These are phyloP conservation scores for Tulasnella calospora DNA, from an alignment of 768 basidiomycete species.

Conservation along the genomic window DNA sequence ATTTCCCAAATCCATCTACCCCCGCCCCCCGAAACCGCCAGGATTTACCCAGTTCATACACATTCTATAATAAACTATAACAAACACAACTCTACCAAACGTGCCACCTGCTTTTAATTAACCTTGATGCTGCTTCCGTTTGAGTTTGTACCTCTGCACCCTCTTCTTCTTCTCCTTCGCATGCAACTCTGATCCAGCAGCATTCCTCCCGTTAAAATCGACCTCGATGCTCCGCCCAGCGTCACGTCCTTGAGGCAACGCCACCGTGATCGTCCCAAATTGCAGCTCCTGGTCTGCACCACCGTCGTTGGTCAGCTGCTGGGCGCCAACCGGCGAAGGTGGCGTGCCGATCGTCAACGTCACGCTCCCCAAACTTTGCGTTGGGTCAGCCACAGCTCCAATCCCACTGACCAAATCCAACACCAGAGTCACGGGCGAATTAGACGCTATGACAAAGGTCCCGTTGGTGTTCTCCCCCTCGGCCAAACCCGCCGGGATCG, in stretches of 20 bases:
- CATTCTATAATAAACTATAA: too few relatives aligned
- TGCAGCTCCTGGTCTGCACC: not conserved
- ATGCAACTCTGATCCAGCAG: not conserved
- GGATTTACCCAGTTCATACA: too few relatives aligned
- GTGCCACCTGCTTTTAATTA: not conserved
- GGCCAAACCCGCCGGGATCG: conserved; percentile 30
- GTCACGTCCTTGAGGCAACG: conserved; percentile 25
- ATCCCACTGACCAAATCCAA: not conserved
- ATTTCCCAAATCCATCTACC: too few relatives aligned
- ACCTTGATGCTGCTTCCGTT: not conserved
- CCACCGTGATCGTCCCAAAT: conserved; percentile 17
- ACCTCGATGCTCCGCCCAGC: conserved; percentile 26
- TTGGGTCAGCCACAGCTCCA: conserved; percentile 13
- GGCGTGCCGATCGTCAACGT: conserved; percentile 9
- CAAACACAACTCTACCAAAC: too few relatives aligned
- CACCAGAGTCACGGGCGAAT: not conserved
- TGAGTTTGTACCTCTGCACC: not conserved
- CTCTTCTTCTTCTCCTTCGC: not conserved
- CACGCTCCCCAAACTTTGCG: conserved; percentile 1
- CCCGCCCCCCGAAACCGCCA: too few relatives aligned
- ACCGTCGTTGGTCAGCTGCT: not conserved
- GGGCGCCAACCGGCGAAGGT: not conserved
- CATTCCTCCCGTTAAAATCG: not conserved
- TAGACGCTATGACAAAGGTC: not conserved
- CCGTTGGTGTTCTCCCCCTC: not conserved